These are phyloP conservation scores for Leptographium flavum DNA, from an alignment of 2,329 filamentous ascomycete species.

Conservation along the genomic window DNA sequence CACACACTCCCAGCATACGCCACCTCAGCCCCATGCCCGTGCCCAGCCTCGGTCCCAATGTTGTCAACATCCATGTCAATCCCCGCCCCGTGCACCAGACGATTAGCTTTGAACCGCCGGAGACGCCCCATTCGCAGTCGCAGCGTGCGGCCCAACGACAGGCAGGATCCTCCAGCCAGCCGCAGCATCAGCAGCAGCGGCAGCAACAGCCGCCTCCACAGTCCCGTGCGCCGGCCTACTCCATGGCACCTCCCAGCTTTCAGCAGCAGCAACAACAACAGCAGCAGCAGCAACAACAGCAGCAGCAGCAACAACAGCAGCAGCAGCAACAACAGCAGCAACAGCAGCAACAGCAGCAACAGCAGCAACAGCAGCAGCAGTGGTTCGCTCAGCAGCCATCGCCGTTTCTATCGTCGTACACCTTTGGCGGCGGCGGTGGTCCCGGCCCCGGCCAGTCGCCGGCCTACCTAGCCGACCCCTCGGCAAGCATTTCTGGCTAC, in stretches of 20 bases:
- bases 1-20: conserved; percentile 20
- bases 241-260: conserved; percentile 11
- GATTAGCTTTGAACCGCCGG: conserved; percentile 13
- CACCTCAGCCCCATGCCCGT: conserved; percentile 16
- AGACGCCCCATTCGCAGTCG: conserved; percentile 12
- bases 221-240: too few species aligned
- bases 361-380: too few species aligned
- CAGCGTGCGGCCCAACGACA: conserved; percentile 12
- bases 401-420: conserved; percentile 36
- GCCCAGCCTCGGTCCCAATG: too few species aligned
- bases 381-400: conserved; percentile 31
- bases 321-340: too few species aligned
- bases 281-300: too few species aligned
- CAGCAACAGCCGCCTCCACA: neutral
- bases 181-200: conserved; percentile 1
- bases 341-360: too few species aligned
- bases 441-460: conserved; percentile 11
- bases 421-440: conserved; percentile 23
- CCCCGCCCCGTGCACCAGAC: neutral
- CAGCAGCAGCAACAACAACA: neutral
- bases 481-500: conserved; percentile 12
- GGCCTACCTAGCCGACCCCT: conserved; percentile 10
- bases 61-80: conserved; percentile 5
- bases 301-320: too few species aligned
- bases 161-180: neutral